Base-by-base conservation (phyloP, 2,329 filamentous ascomycete genomes). In the Diaporthe citri region DNA sequence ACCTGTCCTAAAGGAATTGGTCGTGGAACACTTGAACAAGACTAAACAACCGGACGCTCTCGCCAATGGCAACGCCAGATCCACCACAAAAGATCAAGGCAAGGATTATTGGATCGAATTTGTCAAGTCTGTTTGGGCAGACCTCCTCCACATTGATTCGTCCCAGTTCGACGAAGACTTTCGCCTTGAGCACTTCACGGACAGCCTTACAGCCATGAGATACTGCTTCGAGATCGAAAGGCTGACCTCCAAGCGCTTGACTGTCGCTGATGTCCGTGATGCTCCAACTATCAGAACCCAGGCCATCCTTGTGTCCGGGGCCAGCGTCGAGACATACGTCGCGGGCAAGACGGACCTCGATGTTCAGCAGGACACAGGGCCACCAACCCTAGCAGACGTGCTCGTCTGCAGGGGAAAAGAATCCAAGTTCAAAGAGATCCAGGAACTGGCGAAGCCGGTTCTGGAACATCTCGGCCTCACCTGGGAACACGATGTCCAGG, bases 121-220 rank as follows among this genome's bases (percentile, higher is more conserved):
- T 2, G 64, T 67, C 20, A 67, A 67, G 46, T 52, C 46, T 2
- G 4, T 67, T 22, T 67, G 64, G 64, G 64, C 64, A 4, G 31
- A 52, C 6, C 46, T 67, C 0, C 46, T 67, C 12, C 64, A 67
- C 13, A 52, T 67, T 9, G 64, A 52, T 8, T 17, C 46, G 1
- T 52, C 64, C 5, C 15, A 52, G 15, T 36, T 67, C 34, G 25
- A 22, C 10, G 64, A 25, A 1, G 46, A 67, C 1, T 67, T 67
- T 10, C 46, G 64, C 6, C 46, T 67, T 9, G 64, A 67, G 31
- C 64, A 67, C 15, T 67, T 67, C 46, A 67, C 64, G 4, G 64
- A 67, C 31, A 67, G 64, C n/a, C 64, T 67, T 15, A 67, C 64
- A 6, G 22, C 64, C 20, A 52, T 67, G 64, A 67, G 64, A 39